phyloP scores from a whole-genome alignment of 2,329 filamentous ascomycete species.

The Diaporthe sp. region DNA sequence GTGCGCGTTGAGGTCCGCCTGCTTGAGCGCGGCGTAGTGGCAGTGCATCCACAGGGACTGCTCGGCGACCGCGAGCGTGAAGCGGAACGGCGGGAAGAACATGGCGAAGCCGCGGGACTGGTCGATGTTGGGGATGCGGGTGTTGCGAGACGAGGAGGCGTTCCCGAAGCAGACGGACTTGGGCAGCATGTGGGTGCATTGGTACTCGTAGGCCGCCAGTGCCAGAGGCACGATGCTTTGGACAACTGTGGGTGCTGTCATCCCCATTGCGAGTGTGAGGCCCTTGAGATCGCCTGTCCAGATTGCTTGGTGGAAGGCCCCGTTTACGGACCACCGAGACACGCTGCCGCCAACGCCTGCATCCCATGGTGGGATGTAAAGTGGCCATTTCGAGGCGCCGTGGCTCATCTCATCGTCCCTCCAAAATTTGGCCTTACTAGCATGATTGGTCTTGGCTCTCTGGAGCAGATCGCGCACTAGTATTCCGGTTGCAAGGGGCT shows the following conservation, averaged over 20 bases:
- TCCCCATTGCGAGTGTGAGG: not conserved
- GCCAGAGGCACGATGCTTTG: not conserved
- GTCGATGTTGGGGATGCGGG: not conserved
- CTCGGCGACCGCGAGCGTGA: not conserved
- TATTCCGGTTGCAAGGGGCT: not conserved
- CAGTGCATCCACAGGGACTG: constrained; percentile 24
- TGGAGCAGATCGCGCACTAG: not conserved
- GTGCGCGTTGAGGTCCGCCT: not conserved
- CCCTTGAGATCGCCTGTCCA: constrained; percentile 25
- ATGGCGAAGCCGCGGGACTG: constrained; percentile 4
- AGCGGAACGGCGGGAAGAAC: constrained; percentile 1
- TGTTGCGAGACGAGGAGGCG: not conserved
- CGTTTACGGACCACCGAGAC: not conserved
- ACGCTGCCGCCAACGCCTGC: not conserved
- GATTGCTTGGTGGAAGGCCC: not conserved
- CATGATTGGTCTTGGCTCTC: not conserved
- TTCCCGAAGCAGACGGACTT: not conserved
- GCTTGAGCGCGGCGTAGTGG: constrained; percentile 20
- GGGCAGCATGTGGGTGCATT: not conserved
- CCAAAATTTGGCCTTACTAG: constrained; percentile 13
- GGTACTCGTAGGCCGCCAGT: constrained; percentile 3
- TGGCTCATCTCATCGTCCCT: not conserved
- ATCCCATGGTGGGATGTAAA: not conserved
- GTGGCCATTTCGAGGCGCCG: not conserved
- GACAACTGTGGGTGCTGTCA: constrained; percentile 1